Conservation (phyloP, 495 filamentous ascomycete species). For the Tuber melanosporum region DNA sequence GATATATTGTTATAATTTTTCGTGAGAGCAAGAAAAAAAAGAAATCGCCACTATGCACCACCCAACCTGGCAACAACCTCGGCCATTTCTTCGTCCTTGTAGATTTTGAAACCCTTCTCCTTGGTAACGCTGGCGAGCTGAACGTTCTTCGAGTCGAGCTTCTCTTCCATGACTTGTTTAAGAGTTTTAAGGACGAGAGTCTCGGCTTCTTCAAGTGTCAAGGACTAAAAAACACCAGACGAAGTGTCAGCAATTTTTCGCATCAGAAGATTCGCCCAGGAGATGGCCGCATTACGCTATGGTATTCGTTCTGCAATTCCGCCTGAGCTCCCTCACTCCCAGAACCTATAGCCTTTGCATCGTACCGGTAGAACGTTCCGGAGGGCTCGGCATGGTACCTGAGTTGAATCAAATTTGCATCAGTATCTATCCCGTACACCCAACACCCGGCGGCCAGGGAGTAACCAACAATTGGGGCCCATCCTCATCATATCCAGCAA, state of each 20-base stretch:
- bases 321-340: conserved; percentile 95
- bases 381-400: conserved; percentile 96
- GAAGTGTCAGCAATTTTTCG: conserved; percentile 21
- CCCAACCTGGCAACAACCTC: conserved; percentile 68
- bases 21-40: conserved; percentile 7
- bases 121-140: conserved; percentile 96
- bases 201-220: conserved; percentile 89
- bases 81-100: conserved; percentile 94
- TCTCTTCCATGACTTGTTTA: conserved; percentile 99
- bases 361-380: conserved; percentile 97
- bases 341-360: conserved; percentile 96
- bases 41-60: conserved; percentile 31
- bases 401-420: conserved; percentile 17
- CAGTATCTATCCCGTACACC: background rate
- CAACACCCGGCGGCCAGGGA: background rate
- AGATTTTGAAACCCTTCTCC: conserved; percentile 95
- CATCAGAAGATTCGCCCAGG: background rate
- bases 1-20: conserved; percentile 15
- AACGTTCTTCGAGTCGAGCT: conserved; percentile 96
- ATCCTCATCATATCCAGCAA: conserved; percentile 95
- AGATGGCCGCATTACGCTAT: conserved; percentile 54
- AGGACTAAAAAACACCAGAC: conserved; percentile 49
- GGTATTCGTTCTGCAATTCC: conserved; percentile 96
- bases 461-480: conserved; percentile 76
- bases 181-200: conserved; percentile 92